Percentiles rank a stretch among this genome's conserved stretches.
phyloP scores from a whole-genome alignment of 768 basidiomycete species.

The Lactifluus subvellereus region DNA sequence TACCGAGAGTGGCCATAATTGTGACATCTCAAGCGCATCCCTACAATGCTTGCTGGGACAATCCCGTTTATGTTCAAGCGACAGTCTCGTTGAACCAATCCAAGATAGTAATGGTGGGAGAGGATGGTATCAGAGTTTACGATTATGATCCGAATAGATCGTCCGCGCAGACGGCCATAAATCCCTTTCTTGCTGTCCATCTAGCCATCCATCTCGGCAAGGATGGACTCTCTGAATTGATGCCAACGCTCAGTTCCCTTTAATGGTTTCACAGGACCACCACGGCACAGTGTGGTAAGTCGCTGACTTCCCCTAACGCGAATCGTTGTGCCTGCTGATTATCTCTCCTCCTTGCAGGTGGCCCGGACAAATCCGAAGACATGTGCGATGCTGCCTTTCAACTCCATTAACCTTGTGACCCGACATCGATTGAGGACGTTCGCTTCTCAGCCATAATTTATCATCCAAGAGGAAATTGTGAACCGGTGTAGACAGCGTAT shows the following conservation, averaged over 20 bases:
- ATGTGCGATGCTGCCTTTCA: slow-evolving; percentile 3
- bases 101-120: neutral
- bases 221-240: neutral
- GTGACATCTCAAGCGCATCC: slow-evolving; percentile 2
- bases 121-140: slow-evolving; percentile 14
- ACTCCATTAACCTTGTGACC: slow-evolving; percentile 12
- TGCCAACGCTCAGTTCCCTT: neutral
- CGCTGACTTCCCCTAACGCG: neutral
- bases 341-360: neutral
- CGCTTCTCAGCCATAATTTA: slow-evolving; percentile 6
- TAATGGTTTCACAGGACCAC: neutral
- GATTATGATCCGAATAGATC: slow-evolving; percentile 16
- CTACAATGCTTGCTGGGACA: slow-evolving; percentile 1
- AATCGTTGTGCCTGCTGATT: neutral
- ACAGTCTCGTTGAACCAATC: slow-evolving; percentile 12
- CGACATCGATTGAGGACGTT: slow-evolving; percentile 11
- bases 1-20: slow-evolving; percentile 3
- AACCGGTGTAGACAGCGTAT: neutral
- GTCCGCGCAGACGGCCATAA: neutral
- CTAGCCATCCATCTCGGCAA: neutral
- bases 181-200: neutral
- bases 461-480: slow-evolving; percentile 3
- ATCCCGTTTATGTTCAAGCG: neutral
- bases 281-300: neutral
- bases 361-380: slow-evolving; percentile 17